Evolutionary conservation across 23 red algal genomes (phyloP).

Genomic region (Chondrus crispus): DNA sequence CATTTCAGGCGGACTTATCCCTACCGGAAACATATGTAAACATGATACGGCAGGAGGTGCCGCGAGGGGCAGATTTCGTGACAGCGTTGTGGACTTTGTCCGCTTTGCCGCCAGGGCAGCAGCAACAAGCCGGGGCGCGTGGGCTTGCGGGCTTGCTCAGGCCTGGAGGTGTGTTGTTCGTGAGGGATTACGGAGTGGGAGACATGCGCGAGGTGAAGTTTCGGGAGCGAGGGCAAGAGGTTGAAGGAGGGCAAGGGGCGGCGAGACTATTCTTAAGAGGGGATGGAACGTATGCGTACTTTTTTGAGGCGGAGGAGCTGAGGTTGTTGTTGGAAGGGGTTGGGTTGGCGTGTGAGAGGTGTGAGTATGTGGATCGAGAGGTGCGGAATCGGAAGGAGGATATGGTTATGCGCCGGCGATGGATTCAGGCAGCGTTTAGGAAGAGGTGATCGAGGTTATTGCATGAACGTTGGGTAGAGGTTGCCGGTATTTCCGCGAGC

Average conservation of each 20-base stretch:
- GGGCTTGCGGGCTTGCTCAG: slow-evolving; percentile 52
- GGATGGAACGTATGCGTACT: slow-evolving; percentile 95
- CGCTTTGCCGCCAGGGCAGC: slow-evolving; percentile 45
- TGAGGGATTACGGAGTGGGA: slow-evolving; percentile 91
- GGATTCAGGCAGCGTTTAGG: slow-evolving; percentile 78
- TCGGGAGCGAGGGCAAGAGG: slow-evolving; percentile 9
- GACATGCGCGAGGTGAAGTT: slow-evolving; percentile 86
- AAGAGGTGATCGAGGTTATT: too few species aligned
- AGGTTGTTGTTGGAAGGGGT: slow-evolving; percentile 37
- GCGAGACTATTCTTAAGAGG: slow-evolving; percentile 55
- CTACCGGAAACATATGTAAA: background rate
- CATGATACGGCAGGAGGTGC: background rate
- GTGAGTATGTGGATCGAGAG: slow-evolving; percentile 26
- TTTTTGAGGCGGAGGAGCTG: slow-evolving; percentile 75
- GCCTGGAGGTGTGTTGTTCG: slow-evolving; percentile 66
- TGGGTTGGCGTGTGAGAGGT: slow-evolving; percentile 36
- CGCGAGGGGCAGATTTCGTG: slow-evolving; percentile 47
- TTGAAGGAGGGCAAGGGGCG: background rate
- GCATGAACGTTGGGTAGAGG: too few species aligned
- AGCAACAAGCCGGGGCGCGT: background rate
- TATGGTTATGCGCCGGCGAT: slow-evolving; percentile 75
- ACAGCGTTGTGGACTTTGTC: slow-evolving; percentile 86
- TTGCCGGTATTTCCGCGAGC: too few species aligned
- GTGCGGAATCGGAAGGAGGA: slow-evolving; percentile 79
- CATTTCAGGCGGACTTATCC: slow-evolving; percentile 67